These are phyloP conservation scores for Puccinia triticina DNA, from an alignment of 1,284 basidiomycete species.

Conservation along the genomic window DNA sequence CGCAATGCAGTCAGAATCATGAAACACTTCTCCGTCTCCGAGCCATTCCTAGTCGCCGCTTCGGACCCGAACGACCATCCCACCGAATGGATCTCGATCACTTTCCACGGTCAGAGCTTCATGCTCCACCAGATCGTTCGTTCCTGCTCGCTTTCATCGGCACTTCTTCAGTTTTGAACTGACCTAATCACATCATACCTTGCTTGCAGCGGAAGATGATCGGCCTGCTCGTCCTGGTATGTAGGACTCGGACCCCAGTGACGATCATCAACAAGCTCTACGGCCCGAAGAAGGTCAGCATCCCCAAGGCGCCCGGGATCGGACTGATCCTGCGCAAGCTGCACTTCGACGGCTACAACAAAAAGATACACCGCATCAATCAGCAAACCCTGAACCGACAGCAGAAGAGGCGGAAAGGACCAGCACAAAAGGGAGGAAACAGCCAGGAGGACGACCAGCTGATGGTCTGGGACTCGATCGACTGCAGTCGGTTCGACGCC, in stretches of 20 bases:
- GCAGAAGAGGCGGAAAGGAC: conserved; percentile 6
- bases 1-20: conserved; percentile 79
- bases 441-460: conserved; percentile 22
- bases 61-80: conserved; percentile 55
- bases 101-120: conserved; percentile 96
- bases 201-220: conserved; percentile 89
- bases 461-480: conserved; percentile 26
- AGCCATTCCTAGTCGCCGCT: conserved; percentile 51
- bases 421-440: background rate
- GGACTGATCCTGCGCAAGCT: conserved; percentile 93
- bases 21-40: conserved; percentile 75
- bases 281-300: conserved; percentile 73
- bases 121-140: conserved; percentile 87
- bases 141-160: conserved; percentile 54
- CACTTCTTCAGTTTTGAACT: too few relatives aligned
- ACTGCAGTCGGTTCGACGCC: conserved; percentile 15
- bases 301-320: conserved; percentile 95
- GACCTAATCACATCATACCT: conserved; percentile 12
- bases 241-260: conserved; percentile 74
- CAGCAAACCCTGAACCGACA: conserved; percentile 56
- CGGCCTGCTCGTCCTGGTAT: conserved; percentile 76
- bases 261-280: conserved; percentile 69
- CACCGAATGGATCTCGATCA: conserved; percentile 85
- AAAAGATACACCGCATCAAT: conserved; percentile 68
- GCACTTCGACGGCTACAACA: conserved; percentile 79